Evolutionary conservation across 176 grass and related monocot genomes (phyloP).

Genomic region (Musa beccarii): DNA sequence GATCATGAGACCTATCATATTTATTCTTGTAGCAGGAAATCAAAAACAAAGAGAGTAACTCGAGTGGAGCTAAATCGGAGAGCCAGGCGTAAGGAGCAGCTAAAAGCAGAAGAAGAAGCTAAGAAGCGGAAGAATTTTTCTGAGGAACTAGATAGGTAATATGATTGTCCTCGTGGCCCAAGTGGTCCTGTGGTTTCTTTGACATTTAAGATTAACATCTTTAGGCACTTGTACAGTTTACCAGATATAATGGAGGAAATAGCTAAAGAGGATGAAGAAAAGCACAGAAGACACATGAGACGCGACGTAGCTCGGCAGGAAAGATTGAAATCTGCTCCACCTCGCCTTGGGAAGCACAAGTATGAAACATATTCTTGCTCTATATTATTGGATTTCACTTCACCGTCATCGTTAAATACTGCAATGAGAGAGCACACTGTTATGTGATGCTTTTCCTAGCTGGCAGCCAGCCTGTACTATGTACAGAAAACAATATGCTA

Average conservation of each 20-base stretch:
- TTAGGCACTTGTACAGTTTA: conserved; percentile 36
- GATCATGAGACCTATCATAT: not conserved
- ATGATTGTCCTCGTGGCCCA: not conserved
- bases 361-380: conserved; percentile 13
- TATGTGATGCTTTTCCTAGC: too few species aligned
- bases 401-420: not conserved
- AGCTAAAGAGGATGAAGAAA: conserved; percentile 87
- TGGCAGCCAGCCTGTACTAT: too few species aligned
- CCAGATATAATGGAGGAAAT: conserved; percentile 78
- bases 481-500: too few species aligned
- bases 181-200: not conserved
- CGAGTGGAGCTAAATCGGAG: conserved; percentile 75
- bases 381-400: not conserved
- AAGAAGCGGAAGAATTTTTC: conserved; percentile 59
- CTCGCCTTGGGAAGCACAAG: conserved; percentile 87
- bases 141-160: conserved; percentile 87
- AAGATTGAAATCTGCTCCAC: conserved; percentile 61
- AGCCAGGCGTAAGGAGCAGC: conserved; percentile 66
- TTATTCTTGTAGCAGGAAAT: conserved; percentile 35
- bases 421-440: too few species aligned
- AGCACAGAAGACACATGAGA: conserved; percentile 48
- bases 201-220: conserved; percentile 7
- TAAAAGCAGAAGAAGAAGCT: conserved; percentile 50
- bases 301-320: conserved; percentile 58
- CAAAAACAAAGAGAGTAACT: conserved; percentile 73